A percentile compares a stretch with the other conserved stretches of the same genome.
These are phyloP conservation scores for Flueggea neowawraea DNA, from an alignment of 441 rosid genomes.

Conservation along the genomic window DNA sequence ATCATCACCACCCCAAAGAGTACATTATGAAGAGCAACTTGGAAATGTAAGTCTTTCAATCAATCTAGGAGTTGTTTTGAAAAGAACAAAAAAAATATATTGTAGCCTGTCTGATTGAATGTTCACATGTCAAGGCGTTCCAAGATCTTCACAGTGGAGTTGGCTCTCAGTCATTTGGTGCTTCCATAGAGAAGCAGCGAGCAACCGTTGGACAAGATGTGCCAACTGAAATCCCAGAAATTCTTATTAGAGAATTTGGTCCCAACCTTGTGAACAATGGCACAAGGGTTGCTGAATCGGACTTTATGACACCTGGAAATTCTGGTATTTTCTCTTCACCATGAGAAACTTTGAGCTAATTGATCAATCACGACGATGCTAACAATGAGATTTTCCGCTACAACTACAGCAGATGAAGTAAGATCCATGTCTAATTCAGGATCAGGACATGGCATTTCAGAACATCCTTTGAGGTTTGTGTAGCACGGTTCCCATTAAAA, in stretches of 20 bases:
- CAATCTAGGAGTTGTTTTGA: neutral
- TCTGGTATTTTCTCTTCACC: slow-evolving; percentile 40
- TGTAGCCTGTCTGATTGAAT: slow-evolving; percentile 22
- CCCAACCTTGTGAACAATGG: slow-evolving; percentile 32
- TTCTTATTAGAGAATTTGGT: slow-evolving; percentile 31
- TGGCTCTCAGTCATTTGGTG: slow-evolving; percentile 36
- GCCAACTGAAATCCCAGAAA: slow-evolving; percentile 35
- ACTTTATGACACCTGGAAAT: slow-evolving; percentile 45
- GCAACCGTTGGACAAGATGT: slow-evolving; percentile 18
- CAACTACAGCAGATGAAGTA: slow-evolving; percentile 47
- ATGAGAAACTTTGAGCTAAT: slow-evolving; percentile 11
- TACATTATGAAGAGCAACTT: slow-evolving; percentile 27
- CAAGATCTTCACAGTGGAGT: slow-evolving; percentile 44
- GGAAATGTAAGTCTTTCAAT: slow-evolving; percentile 43
- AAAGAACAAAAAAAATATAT: neutral
- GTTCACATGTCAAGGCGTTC: slow-evolving; percentile 37
- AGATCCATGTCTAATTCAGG: slow-evolving; percentile 71
- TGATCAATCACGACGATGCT: neutral
- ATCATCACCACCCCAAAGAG: slow-evolving; percentile 36
- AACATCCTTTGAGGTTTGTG: slow-evolving; percentile 50
- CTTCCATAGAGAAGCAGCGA: slow-evolving; percentile 49
- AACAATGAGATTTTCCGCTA: slow-evolving; percentile 1
- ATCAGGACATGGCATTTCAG: slow-evolving; percentile 45
- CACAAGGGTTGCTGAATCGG: slow-evolving; percentile 28
- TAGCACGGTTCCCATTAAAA: neutral